A percentile compares a stretch with the other conserved stretches of the same genome.
These are phyloP conservation scores for Fagus sylvatica DNA, from an alignment of 306 rosid species.

Conservation along the genomic window DNA sequence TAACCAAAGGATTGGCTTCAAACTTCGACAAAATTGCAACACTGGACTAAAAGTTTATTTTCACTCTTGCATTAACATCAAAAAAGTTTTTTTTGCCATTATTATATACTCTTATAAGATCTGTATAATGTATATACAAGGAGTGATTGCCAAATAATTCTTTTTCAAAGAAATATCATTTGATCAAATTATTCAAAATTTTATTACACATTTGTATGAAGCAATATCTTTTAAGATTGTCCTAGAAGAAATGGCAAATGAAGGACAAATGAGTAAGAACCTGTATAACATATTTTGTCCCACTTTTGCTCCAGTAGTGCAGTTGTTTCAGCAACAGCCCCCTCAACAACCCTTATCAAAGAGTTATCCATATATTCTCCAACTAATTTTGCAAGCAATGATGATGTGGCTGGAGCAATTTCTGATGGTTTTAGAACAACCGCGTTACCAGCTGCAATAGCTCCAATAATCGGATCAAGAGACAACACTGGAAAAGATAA, in stretches of 20 bases:
- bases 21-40: too few species aligned
- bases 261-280: constrained; percentile 37
- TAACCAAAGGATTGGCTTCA: too few species aligned
- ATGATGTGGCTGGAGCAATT: constrained; percentile 84
- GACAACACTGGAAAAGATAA: constrained; percentile 64
- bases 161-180: constrained; percentile 3
- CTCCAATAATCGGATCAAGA: constrained; percentile 94
- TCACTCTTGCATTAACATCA: not conserved
- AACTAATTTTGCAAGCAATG: constrained; percentile 69
- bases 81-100: not conserved
- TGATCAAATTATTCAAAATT: constrained; percentile 14
- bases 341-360: constrained; percentile 79
- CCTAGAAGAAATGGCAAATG: constrained; percentile 16
- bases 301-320: constrained; percentile 92
- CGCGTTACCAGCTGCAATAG: constrained; percentile 94
- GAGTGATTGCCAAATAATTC: not conserved
- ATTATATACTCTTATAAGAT: not conserved
- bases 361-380: constrained; percentile 76
- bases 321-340: constrained; percentile 79
- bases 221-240: not conserved
- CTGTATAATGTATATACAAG: not conserved
- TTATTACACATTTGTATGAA: too few species aligned
- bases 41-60: too few species aligned
- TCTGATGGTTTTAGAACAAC: constrained; percentile 98
- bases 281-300: constrained; percentile 99